Evolutionary conservation across 495 filamentous ascomycete species (phyloP).

Genomic region (Copromyces sp.): DNA sequence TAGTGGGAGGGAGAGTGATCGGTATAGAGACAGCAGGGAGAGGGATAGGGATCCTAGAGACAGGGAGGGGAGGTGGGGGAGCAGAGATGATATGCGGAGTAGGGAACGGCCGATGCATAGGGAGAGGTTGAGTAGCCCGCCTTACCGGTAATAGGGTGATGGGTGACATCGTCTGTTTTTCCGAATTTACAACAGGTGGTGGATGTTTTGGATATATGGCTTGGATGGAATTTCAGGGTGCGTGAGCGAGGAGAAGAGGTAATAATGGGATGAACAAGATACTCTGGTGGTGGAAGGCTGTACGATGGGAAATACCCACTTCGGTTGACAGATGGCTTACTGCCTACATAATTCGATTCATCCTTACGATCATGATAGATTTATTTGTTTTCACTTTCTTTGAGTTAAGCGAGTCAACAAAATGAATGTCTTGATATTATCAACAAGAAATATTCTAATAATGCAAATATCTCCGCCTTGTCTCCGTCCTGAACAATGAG

Average conservation of each 20-base stretch:
- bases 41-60: slow-evolving; percentile 2
- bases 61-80: neutral
- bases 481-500: no score
- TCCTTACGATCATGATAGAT: neutral
- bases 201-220: neutral
- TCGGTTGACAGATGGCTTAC: neutral
- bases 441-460: no score
- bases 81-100: neutral
- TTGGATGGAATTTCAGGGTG: neutral
- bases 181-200: neutral
- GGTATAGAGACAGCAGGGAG: slow-evolving; percentile 1
- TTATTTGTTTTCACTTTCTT: neutral
- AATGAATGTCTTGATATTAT: no score
- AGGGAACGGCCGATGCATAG: neutral
- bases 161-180: neutral
- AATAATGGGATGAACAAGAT: neutral
- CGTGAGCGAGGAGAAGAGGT: neutral
- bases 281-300: neutral
- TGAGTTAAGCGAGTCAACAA: neutral
- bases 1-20: neutral
- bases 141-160: neutral
- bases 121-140: neutral
- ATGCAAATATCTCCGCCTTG: no score
- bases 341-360: neutral
- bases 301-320: neutral